These are phyloP conservation scores for Daldinia concentrica DNA, from an alignment of 495 filamentous ascomycete genomes.

Conservation along the genomic window DNA sequence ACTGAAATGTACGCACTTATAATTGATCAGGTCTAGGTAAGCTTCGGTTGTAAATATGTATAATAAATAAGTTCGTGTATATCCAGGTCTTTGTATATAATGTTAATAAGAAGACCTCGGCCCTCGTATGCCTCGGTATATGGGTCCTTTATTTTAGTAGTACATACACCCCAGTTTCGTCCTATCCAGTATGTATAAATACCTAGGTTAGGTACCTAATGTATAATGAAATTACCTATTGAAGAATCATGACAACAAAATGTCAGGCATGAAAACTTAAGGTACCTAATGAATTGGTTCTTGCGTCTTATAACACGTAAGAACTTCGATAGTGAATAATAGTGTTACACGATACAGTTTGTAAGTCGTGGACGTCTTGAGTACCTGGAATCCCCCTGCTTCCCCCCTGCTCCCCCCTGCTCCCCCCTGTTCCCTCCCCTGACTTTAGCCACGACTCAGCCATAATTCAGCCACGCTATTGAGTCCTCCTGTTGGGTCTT, in stretches of 20 bases:
- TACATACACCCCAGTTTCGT: not conserved
- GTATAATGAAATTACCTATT: not conserved
- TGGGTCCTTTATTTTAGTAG: not conserved
- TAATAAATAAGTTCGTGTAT: not conserved
- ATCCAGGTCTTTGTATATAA: not conserved
- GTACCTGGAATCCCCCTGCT: not conserved
- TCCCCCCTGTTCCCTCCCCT: too few relatives aligned
- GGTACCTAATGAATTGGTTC: not conserved
- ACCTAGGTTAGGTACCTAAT: not conserved
- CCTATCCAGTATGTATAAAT: not conserved
- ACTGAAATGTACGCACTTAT: not conserved
- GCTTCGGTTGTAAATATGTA: too few relatives aligned
- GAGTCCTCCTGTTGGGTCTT: conserved; percentile 7
- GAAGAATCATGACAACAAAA: not conserved
- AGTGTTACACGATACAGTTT: not conserved
- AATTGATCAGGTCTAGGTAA: not conserved
- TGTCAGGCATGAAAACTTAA: not conserved
- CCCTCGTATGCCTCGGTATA: not conserved
- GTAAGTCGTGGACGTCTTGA: not conserved
- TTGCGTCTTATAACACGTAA: not conserved
- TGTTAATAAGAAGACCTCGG: not conserved
- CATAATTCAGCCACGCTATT: conserved; percentile 8
- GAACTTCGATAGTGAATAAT: not conserved
- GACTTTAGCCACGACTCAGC: conserved; percentile 36
- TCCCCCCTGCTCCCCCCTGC: too few relatives aligned